Evolutionary conservation across 1,139 yeast genomes (phyloP).

Genomic region (Yamadazyma dushanensis): DNA sequence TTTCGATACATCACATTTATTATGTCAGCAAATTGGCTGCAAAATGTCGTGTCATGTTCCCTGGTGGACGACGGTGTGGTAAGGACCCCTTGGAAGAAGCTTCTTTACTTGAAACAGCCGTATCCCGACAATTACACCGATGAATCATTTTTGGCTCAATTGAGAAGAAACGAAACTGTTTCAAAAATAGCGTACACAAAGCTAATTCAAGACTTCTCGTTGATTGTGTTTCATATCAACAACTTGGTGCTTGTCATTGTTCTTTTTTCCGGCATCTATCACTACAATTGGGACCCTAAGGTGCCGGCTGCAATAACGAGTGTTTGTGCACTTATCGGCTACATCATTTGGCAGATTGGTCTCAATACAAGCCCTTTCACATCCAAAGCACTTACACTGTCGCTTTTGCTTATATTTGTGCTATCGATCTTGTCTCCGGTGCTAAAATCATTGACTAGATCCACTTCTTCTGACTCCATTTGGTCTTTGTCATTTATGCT

Average conservation of each 20-base stretch:
- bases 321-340: constrained; percentile 27
- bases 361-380: constrained; percentile 7
- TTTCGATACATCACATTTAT: no score
- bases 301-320: constrained; percentile 33
- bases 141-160: constrained; percentile 70
- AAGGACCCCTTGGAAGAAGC: constrained; percentile 89
- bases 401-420: constrained; percentile 65
- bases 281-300: constrained; percentile 44
- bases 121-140: constrained; percentile 94
- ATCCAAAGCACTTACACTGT: constrained; percentile 24
- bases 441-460: constrained; percentile 78
- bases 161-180: constrained; percentile 76
- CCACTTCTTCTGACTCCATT: constrained; percentile 91
- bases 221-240: constrained; percentile 66
- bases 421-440: constrained; percentile 85
- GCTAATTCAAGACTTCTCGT: constrained; percentile 65
- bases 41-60: no score
- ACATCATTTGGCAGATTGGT: constrained; percentile 17
- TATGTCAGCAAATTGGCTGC: no score
- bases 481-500: constrained; percentile 90
- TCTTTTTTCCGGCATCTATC: constrained; percentile 60
- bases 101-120: constrained; percentile 83
- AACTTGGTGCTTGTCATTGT: constrained; percentile 59
- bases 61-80: no score
- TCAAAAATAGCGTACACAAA: constrained; percentile 64